Percentiles rank a stretch among this genome's conserved stretches.
phyloP scores from a whole-genome alignment of 805 yeast species.

The Starmerella apis region DNA sequence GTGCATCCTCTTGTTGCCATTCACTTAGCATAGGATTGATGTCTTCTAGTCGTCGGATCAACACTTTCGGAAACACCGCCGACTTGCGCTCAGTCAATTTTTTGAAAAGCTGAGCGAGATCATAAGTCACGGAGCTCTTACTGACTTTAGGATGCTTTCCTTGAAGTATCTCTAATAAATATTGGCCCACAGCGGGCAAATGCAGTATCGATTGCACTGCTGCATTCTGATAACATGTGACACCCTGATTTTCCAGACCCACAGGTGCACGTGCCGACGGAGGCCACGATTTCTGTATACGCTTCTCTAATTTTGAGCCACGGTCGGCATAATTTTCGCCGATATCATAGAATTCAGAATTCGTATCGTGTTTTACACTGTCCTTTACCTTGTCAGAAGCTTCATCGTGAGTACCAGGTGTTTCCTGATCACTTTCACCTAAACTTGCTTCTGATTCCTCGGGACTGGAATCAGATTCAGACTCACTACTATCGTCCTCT shows the following conservation, averaged over 20 bases:
- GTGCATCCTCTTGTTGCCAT: conserved; percentile 97
- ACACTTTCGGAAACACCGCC: conserved; percentile 62
- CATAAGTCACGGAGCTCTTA: conserved; percentile 27
- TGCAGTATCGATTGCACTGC: conserved; percentile 88
- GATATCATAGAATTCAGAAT: conserved; percentile 40
- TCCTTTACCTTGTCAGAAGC: not conserved
- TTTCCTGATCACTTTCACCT: not conserved
- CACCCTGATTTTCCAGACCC: conserved; percentile 84
- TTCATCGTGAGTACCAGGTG: not conserved
- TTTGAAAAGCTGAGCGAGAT: conserved; percentile 28
- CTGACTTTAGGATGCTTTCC: conserved; percentile 37
- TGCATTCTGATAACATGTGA: conserved; percentile 92
- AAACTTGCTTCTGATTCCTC: not conserved
- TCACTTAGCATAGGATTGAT: conserved; percentile 93
- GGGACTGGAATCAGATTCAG: not conserved
- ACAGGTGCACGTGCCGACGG: conserved; percentile 38
- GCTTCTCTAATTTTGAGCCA: conserved; percentile 50
- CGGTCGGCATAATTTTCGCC: conserved; percentile 49
- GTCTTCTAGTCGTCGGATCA: conserved; percentile 62
- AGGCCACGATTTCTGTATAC: conserved; percentile 61
- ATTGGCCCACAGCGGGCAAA: conserved; percentile 82
- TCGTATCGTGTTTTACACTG: not conserved
- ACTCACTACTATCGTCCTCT: not conserved
- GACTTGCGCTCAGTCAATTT: conserved; percentile 31
- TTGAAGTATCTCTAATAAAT: conserved; percentile 53